Conservation (phyloP, 2,329 filamentous ascomycete species). For the Colletotrichum agaves region DNA sequence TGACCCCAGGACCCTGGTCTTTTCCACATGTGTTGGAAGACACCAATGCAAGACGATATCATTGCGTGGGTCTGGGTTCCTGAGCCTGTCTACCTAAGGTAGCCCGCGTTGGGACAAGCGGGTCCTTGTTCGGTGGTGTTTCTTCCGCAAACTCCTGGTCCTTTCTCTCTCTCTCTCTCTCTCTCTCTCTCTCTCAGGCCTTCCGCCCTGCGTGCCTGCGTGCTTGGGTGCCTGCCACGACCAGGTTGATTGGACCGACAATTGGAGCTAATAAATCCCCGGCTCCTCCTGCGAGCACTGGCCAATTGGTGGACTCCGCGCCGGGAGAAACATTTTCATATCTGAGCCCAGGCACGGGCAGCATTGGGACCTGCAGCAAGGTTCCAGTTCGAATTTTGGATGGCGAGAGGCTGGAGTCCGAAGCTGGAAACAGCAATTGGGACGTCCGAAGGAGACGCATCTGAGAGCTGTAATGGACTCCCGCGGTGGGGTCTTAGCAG, state of each 20-base stretch:
- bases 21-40: neutral
- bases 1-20: neutral
- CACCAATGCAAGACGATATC: slow-evolving; percentile 16
- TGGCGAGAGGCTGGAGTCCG: neutral
- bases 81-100: neutral
- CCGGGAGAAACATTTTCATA: neutral
- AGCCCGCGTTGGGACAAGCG: slow-evolving; percentile 8
- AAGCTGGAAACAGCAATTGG: neutral
- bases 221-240: neutral
- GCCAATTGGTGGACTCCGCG: slow-evolving; percentile 6
- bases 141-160: slow-evolving; percentile 10
- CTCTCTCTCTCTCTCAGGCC: neutral
- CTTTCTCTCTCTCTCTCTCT: too few relatives aligned
- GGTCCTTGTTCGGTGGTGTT: neutral
- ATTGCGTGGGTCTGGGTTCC: slow-evolving; percentile 2
- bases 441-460: too few relatives aligned
- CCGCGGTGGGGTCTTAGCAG: slow-evolving; percentile 9
- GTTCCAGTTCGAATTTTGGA: neutral
- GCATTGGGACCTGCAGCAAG: neutral
- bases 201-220: slow-evolving; percentile 2
- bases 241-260: slow-evolving; percentile 7
- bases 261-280: slow-evolving; percentile 6
- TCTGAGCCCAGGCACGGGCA: neutral
- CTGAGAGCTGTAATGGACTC: neutral
- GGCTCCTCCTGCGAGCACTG: slow-evolving; percentile 11